These are phyloP conservation scores for Phyllosticta citrichinensis DNA, from an alignment of 2,329 filamentous ascomycete genomes.

Conservation along the genomic window DNA sequence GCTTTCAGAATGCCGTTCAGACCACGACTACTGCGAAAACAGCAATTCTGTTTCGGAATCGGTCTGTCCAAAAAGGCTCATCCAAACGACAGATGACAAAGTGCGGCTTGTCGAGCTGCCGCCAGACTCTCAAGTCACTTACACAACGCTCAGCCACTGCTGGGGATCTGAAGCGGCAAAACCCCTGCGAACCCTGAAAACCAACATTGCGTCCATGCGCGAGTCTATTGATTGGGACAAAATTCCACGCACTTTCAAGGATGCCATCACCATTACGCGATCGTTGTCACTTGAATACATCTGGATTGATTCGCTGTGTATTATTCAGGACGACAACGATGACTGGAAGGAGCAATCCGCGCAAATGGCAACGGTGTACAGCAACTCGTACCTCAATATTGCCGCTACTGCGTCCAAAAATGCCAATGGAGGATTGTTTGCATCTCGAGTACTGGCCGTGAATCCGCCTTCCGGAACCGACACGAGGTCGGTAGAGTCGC, in stretches of 20 bases:
- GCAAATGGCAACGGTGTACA: conserved; percentile 5
- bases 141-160: neutral
- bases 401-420: neutral
- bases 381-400: conserved; percentile 9
- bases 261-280: no score
- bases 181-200: no score
- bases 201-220: no score
- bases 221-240: no score
- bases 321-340: conserved; percentile 1
- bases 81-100: neutral
- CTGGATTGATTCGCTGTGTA: neutral
- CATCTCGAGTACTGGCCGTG: neutral
- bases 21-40: neutral
- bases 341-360: conserved; percentile 6
- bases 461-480: neutral
- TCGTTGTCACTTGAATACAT: no score
- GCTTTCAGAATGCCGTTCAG: neutral
- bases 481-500: neutral
- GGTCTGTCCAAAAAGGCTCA: neutral
- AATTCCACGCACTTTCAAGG: no score
- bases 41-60: neutral
- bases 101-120: neutral
- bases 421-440: neutral
- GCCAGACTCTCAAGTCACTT: neutral
- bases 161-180: neutral